These are phyloP conservation scores for Kodamaea sp. DNA, from an alignment of 1,139 yeast genomes.

Conservation along the genomic window DNA sequence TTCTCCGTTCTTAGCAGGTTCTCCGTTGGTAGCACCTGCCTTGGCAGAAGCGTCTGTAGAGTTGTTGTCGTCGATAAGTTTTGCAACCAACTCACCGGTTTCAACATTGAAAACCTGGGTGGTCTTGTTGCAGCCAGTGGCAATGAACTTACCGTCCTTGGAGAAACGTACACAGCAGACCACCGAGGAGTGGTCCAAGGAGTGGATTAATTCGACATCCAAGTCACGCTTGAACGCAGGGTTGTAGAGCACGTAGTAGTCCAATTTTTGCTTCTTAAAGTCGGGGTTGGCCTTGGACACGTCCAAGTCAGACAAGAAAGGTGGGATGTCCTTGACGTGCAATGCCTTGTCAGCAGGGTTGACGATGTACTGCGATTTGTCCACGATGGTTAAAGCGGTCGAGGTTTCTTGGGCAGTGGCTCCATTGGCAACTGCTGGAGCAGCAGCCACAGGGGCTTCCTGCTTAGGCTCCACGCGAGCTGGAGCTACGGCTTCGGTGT, in stretches of 20 bases:
- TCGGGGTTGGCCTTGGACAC: conserved; percentile 75
- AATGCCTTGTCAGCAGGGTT: conserved; percentile 44
- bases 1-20: conserved; percentile 20
- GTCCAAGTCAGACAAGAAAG: conserved; percentile 80
- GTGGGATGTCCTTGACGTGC: conserved; percentile 78
- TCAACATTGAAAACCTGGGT: conserved; percentile 93
- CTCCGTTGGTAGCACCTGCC: conserved; percentile 20
- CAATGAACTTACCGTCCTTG: conserved; percentile 88
- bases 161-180: conserved; percentile 96
- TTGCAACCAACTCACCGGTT: conserved; percentile 87
- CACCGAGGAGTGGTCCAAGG: conserved; percentile 89
- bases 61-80: conserved; percentile 72
- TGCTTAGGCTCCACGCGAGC: background rate
- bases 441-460: conserved; percentile 1
- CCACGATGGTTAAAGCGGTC: conserved; percentile 40
- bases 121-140: conserved; percentile 96
- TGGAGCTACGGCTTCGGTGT: conserved; percentile 1
- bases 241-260: conserved; percentile 87
- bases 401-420: conserved; percentile 27
- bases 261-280: conserved; percentile 80
- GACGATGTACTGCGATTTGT: conserved; percentile 46
- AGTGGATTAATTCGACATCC: conserved; percentile 87
- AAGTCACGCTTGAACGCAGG: conserved; percentile 71
- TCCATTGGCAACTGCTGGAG: conserved; percentile 12
- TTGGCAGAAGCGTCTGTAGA: conserved; percentile 39